Evolutionary conservation across 805 yeast genomes (phyloP), one percentile per base, ranked within the genome.

Genomic region (Starmerella apicola): DNA sequence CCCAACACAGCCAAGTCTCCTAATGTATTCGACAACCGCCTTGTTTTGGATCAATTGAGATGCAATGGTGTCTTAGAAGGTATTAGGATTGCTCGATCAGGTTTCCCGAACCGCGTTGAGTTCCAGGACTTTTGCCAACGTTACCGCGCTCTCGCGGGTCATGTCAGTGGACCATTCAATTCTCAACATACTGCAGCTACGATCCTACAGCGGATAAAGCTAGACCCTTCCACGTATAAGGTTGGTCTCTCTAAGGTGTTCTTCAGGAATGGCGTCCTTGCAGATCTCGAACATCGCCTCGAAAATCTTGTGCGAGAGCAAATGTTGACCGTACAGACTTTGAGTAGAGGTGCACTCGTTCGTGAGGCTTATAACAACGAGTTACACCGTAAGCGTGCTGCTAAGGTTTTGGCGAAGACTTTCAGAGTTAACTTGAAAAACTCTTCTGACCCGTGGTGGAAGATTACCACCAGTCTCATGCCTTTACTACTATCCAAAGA

Each of bases 11-110:
- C 70, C 33, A 86, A 88, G 56, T 67, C 67, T 37, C 75, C 95
- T 0, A 72, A 72, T 32, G 63, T 66, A 28, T 81, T 91, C 52
- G 84, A 83, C 51, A 83, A 79, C 50, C 63, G 62, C 23, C 63
- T 91, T 19, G 94, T 91, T 6, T 64, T 91, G 33, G 88, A 81
- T 38, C 99, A 91, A 61, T 66, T 91, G 46, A 69, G 95, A 47
- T 91, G 97, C 55, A 91, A 91, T 55, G 99, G 99, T 71, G 99
- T 91, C 13, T 63, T 91, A 37, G 99, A 91, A 66, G 99, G 99
- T 45, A 91, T 91, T 23, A 71, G 98, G 59, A 91, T 91, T 44
- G 95, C 97, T 0, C 72, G 99, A 48, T 84, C 95, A 7, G 99
- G 99, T 2, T 91, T 80, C 59, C 99, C 99, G 4, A 91, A 91